These are phyloP conservation scores for Paecilomyces sp. DNA, from an alignment of 2,329 filamentous ascomycete genomes.

Conservation along the genomic window DNA sequence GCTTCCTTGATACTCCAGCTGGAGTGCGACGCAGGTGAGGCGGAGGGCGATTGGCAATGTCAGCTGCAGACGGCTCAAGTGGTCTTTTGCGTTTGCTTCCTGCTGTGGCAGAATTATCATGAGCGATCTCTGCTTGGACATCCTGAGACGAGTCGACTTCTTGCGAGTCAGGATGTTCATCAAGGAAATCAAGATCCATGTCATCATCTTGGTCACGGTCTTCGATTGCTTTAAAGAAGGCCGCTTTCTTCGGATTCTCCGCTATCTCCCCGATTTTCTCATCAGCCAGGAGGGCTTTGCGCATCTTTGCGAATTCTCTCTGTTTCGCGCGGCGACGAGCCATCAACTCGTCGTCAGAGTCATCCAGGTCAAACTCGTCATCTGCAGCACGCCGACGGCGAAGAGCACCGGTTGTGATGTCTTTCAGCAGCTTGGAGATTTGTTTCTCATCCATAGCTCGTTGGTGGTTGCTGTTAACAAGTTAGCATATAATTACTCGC, in stretches of 20 bases:
- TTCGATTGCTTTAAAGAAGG: constrained; percentile 85
- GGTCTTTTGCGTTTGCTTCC: constrained; percentile 33
- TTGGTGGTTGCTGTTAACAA: constrained; percentile 60
- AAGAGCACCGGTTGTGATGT: constrained; percentile 82
- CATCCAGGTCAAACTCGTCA: constrained; percentile 75
- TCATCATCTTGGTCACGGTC: constrained; percentile 65
- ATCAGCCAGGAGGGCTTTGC: constrained; percentile 77
- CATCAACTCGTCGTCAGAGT: constrained; percentile 75
- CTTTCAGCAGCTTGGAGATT: constrained; percentile 84
- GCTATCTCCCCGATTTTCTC: constrained; percentile 88
- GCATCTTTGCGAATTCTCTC: constrained; percentile 83
- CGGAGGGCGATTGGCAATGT: constrained; percentile 47
- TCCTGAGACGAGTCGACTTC: constrained; percentile 21
- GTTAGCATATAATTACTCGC: constrained; percentile 13
- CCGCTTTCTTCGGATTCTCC: constrained; percentile 78
- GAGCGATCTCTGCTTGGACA: constrained; percentile 8
- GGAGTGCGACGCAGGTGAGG: constrained; percentile 56
- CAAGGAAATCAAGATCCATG: constrained; percentile 69
- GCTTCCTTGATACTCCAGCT: constrained; percentile 52
- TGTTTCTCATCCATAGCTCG: constrained; percentile 76
- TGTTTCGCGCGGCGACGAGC: constrained; percentile 76
- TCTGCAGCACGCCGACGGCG: constrained; percentile 68
- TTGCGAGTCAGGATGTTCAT: constrained; percentile 39
- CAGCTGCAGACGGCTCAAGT: constrained; percentile 29
- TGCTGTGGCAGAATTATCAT: constrained; percentile 11